Evolutionary conservation across 2,329 filamentous ascomycete genomes (phyloP).

Genomic region (Ophiocordyceps polyrhachis-furcata): DNA sequence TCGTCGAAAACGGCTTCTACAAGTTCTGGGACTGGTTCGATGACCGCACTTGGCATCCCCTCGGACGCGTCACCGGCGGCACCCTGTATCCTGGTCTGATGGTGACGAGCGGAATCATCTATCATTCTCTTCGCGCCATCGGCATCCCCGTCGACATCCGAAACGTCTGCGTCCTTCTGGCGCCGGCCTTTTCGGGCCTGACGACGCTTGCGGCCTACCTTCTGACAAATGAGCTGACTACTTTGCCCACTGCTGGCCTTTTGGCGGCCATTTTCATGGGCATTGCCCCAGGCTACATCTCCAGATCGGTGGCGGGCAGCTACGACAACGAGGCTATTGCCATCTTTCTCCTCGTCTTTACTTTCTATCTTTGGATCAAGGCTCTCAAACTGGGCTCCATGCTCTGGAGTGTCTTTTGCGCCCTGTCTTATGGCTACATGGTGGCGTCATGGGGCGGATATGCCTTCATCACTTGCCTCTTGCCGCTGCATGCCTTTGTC

Average conservation of each 20-base stretch:
- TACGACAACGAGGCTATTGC: conserved; percentile 99
- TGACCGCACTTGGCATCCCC: conserved; percentile 98
- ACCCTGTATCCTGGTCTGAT: conserved; percentile 98
- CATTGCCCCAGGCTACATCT: conserved; percentile 94
- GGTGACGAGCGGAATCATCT: conserved; percentile 96
- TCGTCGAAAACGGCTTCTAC: conserved; percentile 93
- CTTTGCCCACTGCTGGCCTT: conserved; percentile 85
- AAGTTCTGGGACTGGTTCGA: conserved; percentile 99
- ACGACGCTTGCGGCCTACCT: conserved; percentile 89
- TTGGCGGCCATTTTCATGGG: conserved; percentile 94
- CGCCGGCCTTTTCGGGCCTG: conserved; percentile 82
- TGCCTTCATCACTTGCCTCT: conserved; percentile 95
- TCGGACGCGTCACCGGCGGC: conserved; percentile 93
- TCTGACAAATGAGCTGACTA: conserved; percentile 90
- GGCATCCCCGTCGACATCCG: conserved; percentile 92
- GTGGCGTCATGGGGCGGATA: conserved; percentile 99
- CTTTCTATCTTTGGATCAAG: conserved; percentile 99
- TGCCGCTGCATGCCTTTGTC: conserved; percentile 85
- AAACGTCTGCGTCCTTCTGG: conserved; percentile 94
- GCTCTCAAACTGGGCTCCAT: conserved; percentile 90
- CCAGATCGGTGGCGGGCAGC: conserved; percentile 88
- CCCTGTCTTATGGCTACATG: conserved; percentile 99
- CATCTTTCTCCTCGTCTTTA: conserved; percentile 96
- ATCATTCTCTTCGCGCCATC: conserved; percentile 76
- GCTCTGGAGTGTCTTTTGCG: conserved; percentile 87